phyloP scores from a whole-genome alignment of 352 stramenopile genomes.

The Pythium pyrilobum region DNA sequence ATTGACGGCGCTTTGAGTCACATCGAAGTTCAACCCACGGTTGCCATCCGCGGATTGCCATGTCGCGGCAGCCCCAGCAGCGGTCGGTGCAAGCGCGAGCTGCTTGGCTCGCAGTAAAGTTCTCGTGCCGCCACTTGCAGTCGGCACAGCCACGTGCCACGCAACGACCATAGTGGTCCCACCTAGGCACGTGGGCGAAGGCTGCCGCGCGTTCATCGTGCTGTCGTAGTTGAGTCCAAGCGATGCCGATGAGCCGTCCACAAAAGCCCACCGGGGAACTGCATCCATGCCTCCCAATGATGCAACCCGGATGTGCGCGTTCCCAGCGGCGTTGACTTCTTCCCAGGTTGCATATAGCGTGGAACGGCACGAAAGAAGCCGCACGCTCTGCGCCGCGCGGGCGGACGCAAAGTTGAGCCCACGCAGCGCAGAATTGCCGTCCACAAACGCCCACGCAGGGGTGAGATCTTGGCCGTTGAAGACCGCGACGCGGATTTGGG shows the following conservation, averaged over 20 bases:
- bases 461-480: slow-evolving; percentile 40
- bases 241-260: slow-evolving; percentile 38
- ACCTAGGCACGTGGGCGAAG: slow-evolving; percentile 37
- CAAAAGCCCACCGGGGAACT: slow-evolving; percentile 37
- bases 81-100: not conserved
- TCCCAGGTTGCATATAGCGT: slow-evolving; percentile 50
- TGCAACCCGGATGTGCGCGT: slow-evolving; percentile 41
- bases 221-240: slow-evolving; percentile 36
- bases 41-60: slow-evolving; percentile 35
- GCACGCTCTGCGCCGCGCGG: slow-evolving; percentile 29
- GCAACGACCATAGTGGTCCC: slow-evolving; percentile 33
- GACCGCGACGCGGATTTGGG: slow-evolving; percentile 51
- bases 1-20: slow-evolving; percentile 33
- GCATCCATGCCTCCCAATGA: slow-evolving; percentile 34
- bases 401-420: slow-evolving; percentile 39
- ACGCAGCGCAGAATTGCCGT: slow-evolving; percentile 32
- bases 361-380: slow-evolving; percentile 35
- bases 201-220: slow-evolving; percentile 19
- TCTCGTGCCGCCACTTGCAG: not conserved
- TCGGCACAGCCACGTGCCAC: slow-evolving; percentile 39
- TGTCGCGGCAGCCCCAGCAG: not conserved
- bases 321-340: slow-evolving; percentile 28
- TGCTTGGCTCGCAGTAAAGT: slow-evolving; percentile 31
- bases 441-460: slow-evolving; percentile 49
- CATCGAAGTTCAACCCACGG: slow-evolving; percentile 42